These are phyloP conservation scores for Nepenthes gracilis DNA, from an alignment of 148 eudicot species.

Conservation along the genomic window DNA sequence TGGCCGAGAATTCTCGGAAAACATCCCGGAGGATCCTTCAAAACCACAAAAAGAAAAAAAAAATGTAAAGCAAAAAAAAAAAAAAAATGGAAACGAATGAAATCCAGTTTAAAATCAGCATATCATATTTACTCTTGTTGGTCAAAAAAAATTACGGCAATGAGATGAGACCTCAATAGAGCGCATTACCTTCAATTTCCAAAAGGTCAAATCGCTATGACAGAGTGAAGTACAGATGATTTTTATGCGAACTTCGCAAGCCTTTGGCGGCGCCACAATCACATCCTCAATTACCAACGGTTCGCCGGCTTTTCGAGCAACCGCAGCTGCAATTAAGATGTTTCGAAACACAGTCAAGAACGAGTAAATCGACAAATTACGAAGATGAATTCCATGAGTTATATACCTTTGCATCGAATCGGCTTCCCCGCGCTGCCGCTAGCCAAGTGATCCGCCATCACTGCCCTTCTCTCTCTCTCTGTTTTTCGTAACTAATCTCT, in stretches of 20 bases:
- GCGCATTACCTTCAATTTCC: slow-evolving; percentile 37
- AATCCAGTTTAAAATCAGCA: not conserved
- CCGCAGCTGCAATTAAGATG: slow-evolving; percentile 43
- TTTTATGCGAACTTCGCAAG: slow-evolving; percentile 62
- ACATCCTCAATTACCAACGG: slow-evolving; percentile 77
- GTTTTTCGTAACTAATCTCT: not conserved
- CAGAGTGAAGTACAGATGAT: slow-evolving; percentile 86
- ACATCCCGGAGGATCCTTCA: slow-evolving; percentile 1
- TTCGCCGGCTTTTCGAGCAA: slow-evolving; percentile 71
- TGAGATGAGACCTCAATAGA: not conserved
- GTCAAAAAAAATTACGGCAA: not conserved
- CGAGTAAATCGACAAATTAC: not conserved
- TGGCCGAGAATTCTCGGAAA: slow-evolving; percentile 1
- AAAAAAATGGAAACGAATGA: no score
- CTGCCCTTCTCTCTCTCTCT: not conserved
- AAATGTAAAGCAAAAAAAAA: not conserved
- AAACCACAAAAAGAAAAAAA: not conserved
- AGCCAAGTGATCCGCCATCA: slow-evolving; percentile 2
- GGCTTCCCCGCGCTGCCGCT: slow-evolving; percentile 22
- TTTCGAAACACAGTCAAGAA: not conserved
- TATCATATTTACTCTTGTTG: no score
- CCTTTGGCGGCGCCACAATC: slow-evolving; percentile 52
- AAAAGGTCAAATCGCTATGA: slow-evolving; percentile 59
- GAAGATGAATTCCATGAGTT: not conserved
- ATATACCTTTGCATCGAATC: slow-evolving; percentile 27